phyloP scores from a whole-genome alignment of 2,329 filamentous ascomycete species.

The Alternaria sp. region DNA sequence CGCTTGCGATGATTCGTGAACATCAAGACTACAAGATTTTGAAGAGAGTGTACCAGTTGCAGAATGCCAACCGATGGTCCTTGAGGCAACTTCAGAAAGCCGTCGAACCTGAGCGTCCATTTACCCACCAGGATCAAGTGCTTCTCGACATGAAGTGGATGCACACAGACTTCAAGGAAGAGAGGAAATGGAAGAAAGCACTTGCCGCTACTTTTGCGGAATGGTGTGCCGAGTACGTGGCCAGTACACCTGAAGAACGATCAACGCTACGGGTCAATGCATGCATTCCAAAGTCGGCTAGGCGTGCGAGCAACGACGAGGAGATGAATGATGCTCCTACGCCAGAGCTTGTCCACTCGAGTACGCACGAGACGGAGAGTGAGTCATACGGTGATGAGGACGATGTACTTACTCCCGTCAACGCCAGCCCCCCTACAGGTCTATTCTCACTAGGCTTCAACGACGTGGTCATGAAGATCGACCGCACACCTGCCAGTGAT shows the following conservation, averaged over 20 bases:
- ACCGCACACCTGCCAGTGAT: constrained; percentile 75
- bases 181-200: constrained; percentile 90
- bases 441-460: constrained; percentile 84
- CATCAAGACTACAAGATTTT: constrained; percentile 87
- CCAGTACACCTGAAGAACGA: constrained; percentile 67
- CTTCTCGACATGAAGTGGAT: constrained; percentile 97
- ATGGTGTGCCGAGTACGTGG: constrained; percentile 83
- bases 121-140: constrained; percentile 83
- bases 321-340: constrained; percentile 49
- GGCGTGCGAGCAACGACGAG: constrained; percentile 19
- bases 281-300: constrained; percentile 35
- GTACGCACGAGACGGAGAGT: constrained; percentile 47
- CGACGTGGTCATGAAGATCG: constrained; percentile 79
- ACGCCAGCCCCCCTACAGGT: constrained; percentile 68
- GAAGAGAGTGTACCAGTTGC: constrained; percentile 85
- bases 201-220: constrained; percentile 79
- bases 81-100: constrained; percentile 86
- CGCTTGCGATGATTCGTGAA: constrained; percentile 82
- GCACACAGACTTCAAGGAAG: constrained; percentile 93
- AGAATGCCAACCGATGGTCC: constrained; percentile 92
- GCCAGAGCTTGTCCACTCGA: constrained; percentile 48
- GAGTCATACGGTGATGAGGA: constrained; percentile 49
- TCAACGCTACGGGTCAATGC: constrained; percentile 72
- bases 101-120: constrained; percentile 76
- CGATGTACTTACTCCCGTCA: constrained; percentile 51